Base-by-base conservation (phyloP, 108 stramenopile species). In the Cyclotella cryptica region DNA sequence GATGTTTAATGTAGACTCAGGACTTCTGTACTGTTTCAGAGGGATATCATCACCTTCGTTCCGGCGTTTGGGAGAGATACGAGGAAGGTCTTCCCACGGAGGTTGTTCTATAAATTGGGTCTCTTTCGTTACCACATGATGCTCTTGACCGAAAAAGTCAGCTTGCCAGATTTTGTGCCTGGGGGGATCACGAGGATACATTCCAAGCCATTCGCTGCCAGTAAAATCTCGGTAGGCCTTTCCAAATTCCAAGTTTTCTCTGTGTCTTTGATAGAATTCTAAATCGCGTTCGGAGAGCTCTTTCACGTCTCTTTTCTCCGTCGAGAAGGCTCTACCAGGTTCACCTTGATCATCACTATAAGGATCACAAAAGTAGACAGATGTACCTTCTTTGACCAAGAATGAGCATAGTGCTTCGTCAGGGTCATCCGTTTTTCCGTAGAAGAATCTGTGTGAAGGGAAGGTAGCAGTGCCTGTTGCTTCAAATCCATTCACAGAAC, bases 141-240 rank as follows among this genome's bases (percentile, higher is more conserved):
- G 93, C 52, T 89, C 82, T 66, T 94, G 93, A 27, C 91, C 90
- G 67, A 94, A 94, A 60, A 89, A 88, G 27, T 89, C 87, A 10
- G 93, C 84, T 29, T 58, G 51, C 91, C 90, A 94, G 41, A 94
- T 79, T 66, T 86, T 86, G 77, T 94, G 91, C 29, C 12, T 75
- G 0, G 89, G 85, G 13, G 79, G 57, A 67, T 78, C 62, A 21
- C 91, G 82, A 12, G 84, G 77, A 55, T 85, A 77, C 45, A 76
- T 51, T 15, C 45, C 68, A 30, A 84, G 69, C 47, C 71, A 82
- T 47, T 82, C 79, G 21, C 43, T 45, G 21, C 75, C 85, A 0
- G 91, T 90, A 49, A 89, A 87, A 10, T 80, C 78, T 18, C 29
- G 45, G 66, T 92, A 92, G 17, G 80, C 76, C n/a, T 90, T 78